Conservation (phyloP, 1,139 yeast genomes). For the Meyerozyma athensensis region DNA sequence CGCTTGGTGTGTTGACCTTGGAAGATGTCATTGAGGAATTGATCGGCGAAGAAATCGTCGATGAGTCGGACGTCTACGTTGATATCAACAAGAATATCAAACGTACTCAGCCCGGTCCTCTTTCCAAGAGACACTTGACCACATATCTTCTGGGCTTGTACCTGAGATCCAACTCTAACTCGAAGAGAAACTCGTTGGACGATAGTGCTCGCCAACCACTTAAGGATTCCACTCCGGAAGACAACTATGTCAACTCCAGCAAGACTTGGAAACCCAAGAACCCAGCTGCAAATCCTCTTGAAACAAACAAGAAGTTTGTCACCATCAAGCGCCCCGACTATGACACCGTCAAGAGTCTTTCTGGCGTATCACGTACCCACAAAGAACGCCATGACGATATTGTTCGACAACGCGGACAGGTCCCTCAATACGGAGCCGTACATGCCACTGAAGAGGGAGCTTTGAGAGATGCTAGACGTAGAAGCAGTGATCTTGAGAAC, state of each 20-base stretch:
- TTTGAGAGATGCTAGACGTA: slow-evolving; percentile 26
- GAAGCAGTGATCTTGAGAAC: slow-evolving; percentile 10
- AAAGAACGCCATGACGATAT: slow-evolving; percentile 6
- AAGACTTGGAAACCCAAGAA: slow-evolving; percentile 54
- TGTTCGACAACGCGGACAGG: slow-evolving; percentile 2
- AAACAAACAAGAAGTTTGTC: slow-evolving; percentile 65
- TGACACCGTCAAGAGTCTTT: slow-evolving; percentile 2
- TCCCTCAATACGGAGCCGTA: slow-evolving; percentile 32
- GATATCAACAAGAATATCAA: slow-evolving; percentile 87
- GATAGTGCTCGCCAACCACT: neutral
- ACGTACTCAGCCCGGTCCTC: slow-evolving; percentile 80
- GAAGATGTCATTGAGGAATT: slow-evolving; percentile 97
- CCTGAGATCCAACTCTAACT: slow-evolving; percentile 29
- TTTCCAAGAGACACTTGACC: slow-evolving; percentile 66
- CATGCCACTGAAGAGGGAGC: slow-evolving; percentile 52
- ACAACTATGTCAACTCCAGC: slow-evolving; percentile 10
- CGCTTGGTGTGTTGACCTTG: slow-evolving; percentile 84
- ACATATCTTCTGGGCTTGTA: slow-evolving; percentile 61
- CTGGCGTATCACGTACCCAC: neutral
- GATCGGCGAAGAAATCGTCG: slow-evolving; percentile 96
- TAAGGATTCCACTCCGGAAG: neutral
- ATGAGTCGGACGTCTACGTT: slow-evolving; percentile 92
- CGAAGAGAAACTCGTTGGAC: slow-evolving; percentile 40
- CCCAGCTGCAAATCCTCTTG: slow-evolving; percentile 77
- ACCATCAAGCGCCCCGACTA: slow-evolving; percentile 55